Conservation (phyloP, 805 yeast genomes). For the Allodekkera sacchari region DNA sequence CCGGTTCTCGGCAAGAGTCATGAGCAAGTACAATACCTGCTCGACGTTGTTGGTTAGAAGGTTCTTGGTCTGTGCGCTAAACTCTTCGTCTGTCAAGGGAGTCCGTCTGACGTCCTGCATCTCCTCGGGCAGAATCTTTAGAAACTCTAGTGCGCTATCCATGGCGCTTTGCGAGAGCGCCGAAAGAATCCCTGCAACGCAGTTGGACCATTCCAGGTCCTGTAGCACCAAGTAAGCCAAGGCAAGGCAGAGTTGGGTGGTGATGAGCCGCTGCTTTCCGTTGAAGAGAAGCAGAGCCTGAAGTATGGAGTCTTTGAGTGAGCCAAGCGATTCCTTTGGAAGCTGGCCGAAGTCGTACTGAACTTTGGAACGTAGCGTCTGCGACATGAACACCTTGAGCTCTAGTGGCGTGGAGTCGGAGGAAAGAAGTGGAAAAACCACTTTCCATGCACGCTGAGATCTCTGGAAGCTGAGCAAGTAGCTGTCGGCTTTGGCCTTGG, state of each 20-base stretch:
- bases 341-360: slow-evolving; percentile 80
- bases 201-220: slow-evolving; percentile 60
- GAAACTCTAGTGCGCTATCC: slow-evolving; percentile 60
- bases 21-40: slow-evolving; percentile 55
- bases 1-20: slow-evolving; percentile 33
- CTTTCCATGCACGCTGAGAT: slow-evolving; percentile 72
- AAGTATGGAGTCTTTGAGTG: slow-evolving; percentile 63
- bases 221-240: slow-evolving; percentile 79
- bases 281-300: slow-evolving; percentile 44
- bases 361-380: slow-evolving; percentile 78
- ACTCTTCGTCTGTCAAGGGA: slow-evolving; percentile 76
- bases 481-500: slow-evolving; percentile 38
- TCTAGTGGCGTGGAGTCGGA: slow-evolving; percentile 31
- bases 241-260: slow-evolving; percentile 76
- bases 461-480: slow-evolving; percentile 79
- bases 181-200: slow-evolving; percentile 58
- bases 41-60: slow-evolving; percentile 62
- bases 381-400: slow-evolving; percentile 77
- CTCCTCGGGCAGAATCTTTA: slow-evolving; percentile 89
- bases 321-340: slow-evolving; percentile 44
- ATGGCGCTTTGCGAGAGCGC: slow-evolving; percentile 35
- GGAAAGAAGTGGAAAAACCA: slow-evolving; percentile 48
- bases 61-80: slow-evolving; percentile 50
- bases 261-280: slow-evolving; percentile 42
- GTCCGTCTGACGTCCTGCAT: slow-evolving; percentile 68